Conservation (phyloP, 2,329 filamentous ascomycete species). For the Torrubiella hemipterigena region DNA sequence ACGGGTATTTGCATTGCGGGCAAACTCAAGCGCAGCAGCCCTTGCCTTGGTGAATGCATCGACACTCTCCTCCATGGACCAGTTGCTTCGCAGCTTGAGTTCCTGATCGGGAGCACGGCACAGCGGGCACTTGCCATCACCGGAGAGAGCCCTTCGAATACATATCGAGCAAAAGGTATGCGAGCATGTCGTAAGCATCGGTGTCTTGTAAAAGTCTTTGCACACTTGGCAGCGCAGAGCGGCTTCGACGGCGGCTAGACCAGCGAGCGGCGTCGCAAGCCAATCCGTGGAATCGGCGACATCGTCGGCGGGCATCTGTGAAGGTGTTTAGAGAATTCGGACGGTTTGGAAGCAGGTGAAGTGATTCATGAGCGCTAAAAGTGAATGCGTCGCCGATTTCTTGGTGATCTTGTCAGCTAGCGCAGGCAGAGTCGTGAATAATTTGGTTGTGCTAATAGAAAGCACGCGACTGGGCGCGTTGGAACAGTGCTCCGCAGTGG, state of each 20-base stretch:
- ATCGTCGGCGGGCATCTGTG: conserved; percentile 22
- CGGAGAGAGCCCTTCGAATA: conserved; percentile 73
- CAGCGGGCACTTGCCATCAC: conserved; percentile 77
- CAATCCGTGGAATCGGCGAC: conserved; percentile 78
- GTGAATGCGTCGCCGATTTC: too few species aligned
- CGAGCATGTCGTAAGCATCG: conserved; percentile 87
- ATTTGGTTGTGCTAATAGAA: too few species aligned
- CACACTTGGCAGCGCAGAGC: conserved; percentile 91
- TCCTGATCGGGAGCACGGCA: conserved; percentile 74
- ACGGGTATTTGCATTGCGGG: conserved; percentile 23
- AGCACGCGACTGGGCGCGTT: too few species aligned
- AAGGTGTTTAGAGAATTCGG: too few species aligned
- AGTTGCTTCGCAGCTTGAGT: conserved; percentile 73
- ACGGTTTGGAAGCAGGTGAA: too few species aligned
- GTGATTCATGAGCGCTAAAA: too few species aligned
- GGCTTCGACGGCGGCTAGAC: conserved; percentile 62
- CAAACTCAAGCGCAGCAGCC: conserved; percentile 49
- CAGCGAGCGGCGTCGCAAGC: conserved; percentile 56
- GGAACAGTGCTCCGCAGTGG: too few species aligned
- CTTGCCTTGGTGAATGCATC: conserved; percentile 62
- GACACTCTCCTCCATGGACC: conserved; percentile 74
- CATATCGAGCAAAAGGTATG: conserved; percentile 97
- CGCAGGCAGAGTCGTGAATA: too few species aligned
- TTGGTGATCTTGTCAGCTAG: too few species aligned
- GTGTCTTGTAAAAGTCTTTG: conserved; percentile 93